Base-by-base conservation (phyloP, 768 basidiomycete species). In the Tremella fuciformis region DNA sequence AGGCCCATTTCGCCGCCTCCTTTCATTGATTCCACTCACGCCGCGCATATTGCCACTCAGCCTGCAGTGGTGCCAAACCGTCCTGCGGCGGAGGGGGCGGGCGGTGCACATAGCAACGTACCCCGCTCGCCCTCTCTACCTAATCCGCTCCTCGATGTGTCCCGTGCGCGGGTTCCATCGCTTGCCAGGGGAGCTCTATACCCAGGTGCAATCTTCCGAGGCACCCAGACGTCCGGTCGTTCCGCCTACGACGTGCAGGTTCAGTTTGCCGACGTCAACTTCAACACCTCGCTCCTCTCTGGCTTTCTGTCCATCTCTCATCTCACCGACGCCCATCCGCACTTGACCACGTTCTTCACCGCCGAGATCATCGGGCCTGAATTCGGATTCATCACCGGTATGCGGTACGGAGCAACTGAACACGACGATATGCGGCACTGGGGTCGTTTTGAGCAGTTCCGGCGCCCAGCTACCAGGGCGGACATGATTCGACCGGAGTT, bases 241-340 rank as follows among this genome's bases (percentile, higher is more conserved):
- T 93, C 88, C 74, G 88, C 87, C 71, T 97, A 97, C 80, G 90
- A 94, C 62, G 94, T 97, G 41, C 87, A 85, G 69, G 91, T 98
- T 57, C 88, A 46, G 87, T 57, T 88, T 98, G 54, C 84, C 91
- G 89, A 94, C 64, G 90, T 96, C 68, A 88, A 94, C 76, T 88
- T 96, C 67, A 78, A 85, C 2, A 84, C 86, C 13, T 91, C 92
- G 0, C 87, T 85, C 61, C 81, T 97, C 15, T 91, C 87, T 66
- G 94, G 94, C 19, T 94, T 93, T 75, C 85, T 98, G 40, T 86
- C 88, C 59, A 98, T 98, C 74, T 86, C 87, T 16, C 90, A 91
- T 25, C 80, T 97, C 51, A 97, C 93, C 40, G 86, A 93, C 65
- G 88, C 94, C 70, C 92, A 90, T 84, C 93, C 93, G 15, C 89